Percentiles rank a stretch among this genome's conserved stretches.
Evolutionary conservation across 331 rosid species (phyloP).

Genomic region (Dryas integrifolia): DNA sequence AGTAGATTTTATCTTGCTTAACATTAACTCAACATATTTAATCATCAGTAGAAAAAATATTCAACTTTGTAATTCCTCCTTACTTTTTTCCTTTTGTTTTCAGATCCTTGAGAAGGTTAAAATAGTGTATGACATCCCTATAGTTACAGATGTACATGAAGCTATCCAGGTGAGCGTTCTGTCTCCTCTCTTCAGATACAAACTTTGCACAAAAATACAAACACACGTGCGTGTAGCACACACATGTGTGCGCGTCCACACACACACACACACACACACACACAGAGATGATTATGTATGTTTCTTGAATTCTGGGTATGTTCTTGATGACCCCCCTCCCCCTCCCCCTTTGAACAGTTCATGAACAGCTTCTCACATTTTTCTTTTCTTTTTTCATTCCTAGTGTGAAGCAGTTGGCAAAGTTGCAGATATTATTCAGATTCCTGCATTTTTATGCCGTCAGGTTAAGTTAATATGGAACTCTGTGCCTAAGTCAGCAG

Average conservation of each 20-base stretch:
- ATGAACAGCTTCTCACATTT: conserved; percentile 9
- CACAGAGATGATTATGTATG: too few species aligned
- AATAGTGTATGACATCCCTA: conserved; percentile 77
- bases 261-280: too few species aligned
- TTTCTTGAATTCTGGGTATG: too few species aligned
- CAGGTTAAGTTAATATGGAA: conserved; percentile 47
- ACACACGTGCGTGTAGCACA: too few species aligned
- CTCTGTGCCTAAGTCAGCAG: conserved; percentile 11
- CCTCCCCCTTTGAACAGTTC: conserved; percentile 5
- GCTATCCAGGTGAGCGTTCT: conserved; percentile 58
- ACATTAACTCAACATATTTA: not conserved
- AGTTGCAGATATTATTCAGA: conserved; percentile 95
- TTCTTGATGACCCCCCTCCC: too few species aligned
- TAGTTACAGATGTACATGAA: conserved; percentile 94
- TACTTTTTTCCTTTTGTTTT: conserved; percentile 17
- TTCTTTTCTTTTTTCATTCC: conserved; percentile 27
- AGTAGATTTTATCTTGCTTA: not conserved
- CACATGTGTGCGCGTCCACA: too few species aligned
- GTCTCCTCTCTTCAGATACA: conserved; percentile 8
- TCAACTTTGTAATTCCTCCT: not conserved
- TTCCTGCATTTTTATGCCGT: conserved; percentile 95
- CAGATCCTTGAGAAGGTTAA: conserved; percentile 96
- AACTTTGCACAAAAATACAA: too few species aligned
- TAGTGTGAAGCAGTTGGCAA: conserved; percentile 91
- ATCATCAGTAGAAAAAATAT: not conserved